phyloP scores from a whole-genome alignment of 2,329 filamentous ascomycete species.

The Orbilia quercus region DNA sequence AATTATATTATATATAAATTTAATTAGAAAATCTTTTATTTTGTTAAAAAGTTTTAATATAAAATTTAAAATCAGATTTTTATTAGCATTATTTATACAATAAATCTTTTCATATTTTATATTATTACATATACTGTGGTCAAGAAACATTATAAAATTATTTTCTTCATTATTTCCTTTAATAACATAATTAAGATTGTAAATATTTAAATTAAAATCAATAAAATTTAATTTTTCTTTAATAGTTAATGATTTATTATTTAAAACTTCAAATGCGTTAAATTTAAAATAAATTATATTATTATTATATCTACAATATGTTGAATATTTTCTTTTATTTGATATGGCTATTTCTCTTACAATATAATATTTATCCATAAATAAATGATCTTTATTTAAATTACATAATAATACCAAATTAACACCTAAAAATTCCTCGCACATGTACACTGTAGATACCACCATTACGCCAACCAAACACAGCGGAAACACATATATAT shows the following conservation, averaged over 20 bases:
- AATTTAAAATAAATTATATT: constrained; percentile 17
- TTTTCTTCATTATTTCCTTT: background rate
- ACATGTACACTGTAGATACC: background rate
- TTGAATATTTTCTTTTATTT: constrained; percentile 12
- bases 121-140: no score
- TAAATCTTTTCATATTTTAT: constrained; percentile 3
- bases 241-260: no score
- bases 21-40: background rate
- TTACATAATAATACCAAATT: constrained; percentile 6
- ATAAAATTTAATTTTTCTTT: constrained; percentile 1
- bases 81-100: background rate
- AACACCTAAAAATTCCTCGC: constrained; percentile 4
- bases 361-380: constrained; percentile 19
- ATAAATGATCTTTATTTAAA: constrained; percentile 19
- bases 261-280: no score
- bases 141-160: no score
- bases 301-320: constrained; percentile 7
- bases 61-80: background rate
- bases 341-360: constrained; percentile 11
- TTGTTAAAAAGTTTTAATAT: background rate
- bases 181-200: background rate
- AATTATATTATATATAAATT: background rate
- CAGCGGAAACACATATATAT: constrained; percentile 10
- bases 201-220: background rate
- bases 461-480: constrained; percentile 9